Conservation (phyloP, 306 rosid species). For the Adenanthera pavonina region DNA sequence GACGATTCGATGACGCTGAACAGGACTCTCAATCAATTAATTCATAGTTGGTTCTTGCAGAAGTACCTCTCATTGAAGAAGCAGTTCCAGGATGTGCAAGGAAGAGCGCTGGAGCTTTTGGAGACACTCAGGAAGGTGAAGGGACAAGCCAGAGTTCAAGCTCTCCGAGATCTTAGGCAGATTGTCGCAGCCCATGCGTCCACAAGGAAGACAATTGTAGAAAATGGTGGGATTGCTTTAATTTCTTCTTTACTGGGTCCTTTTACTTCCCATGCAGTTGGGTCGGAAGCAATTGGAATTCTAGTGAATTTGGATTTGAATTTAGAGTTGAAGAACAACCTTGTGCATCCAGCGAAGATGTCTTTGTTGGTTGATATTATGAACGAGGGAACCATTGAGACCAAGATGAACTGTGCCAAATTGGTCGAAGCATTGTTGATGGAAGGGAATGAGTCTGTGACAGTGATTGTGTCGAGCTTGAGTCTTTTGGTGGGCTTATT, state of each 20-base stretch:
- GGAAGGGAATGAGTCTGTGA: slow-evolving; percentile 51
- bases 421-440: slow-evolving; percentile 56
- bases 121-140: slow-evolving; percentile 64
- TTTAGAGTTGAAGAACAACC: slow-evolving; percentile 52
- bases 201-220: slow-evolving; percentile 50
- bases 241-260: slow-evolving; percentile 68
- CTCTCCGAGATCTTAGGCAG: slow-evolving; percentile 61
- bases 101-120: slow-evolving; percentile 60
- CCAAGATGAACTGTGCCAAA: slow-evolving; percentile 78
- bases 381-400: slow-evolving; percentile 79
- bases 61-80: slow-evolving; percentile 64
- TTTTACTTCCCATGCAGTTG: slow-evolving; percentile 83
- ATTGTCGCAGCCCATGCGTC: slow-evolving; percentile 52
- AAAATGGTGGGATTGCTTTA: slow-evolving; percentile 54
- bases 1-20: slow-evolving; percentile 71
- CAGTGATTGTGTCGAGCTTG: slow-evolving; percentile 58
- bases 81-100: slow-evolving; percentile 72
- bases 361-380: slow-evolving; percentile 74
- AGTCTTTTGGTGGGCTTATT: slow-evolving; percentile 77
- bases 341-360: slow-evolving; percentile 70
- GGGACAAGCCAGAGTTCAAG: slow-evolving; percentile 77
- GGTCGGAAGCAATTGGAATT: slow-evolving; percentile 78
- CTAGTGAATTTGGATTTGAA: slow-evolving; percentile 61
- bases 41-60: slow-evolving; percentile 70
- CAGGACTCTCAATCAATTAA: slow-evolving; percentile 66